Evolutionary conservation across 257 asterid genomes (phyloP), one percentile per base, ranked within the genome.

Genomic region (Agastache rugosa): DNA sequence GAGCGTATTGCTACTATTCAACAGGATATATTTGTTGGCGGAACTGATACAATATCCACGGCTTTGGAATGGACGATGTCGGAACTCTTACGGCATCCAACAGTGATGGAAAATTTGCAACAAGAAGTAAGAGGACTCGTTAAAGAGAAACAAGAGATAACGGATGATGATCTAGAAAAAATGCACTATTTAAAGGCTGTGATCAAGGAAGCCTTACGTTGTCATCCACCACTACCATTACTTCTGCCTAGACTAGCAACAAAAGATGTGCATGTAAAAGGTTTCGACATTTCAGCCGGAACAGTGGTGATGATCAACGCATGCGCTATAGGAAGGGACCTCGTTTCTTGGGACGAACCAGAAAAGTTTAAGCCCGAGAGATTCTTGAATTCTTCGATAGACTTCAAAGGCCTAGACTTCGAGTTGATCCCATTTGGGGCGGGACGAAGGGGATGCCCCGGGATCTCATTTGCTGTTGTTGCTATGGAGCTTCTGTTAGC

Each of bases 401-500:
- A 73, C 15, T 80, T 61, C 15, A 80, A 19, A 39, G 87, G 87
- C 0, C 67, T 67, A 1, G 80, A 85, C 55, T 85, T 80, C 11
- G 79, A 85, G 61, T 56, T 83, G 15, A 80, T 85, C 11, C 85
- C 88, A 0, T 87, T 85, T 25, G 89, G 91, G n/a, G n/a, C n/a
- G n/a, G n/a, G n/a, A n/a, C n/a, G n/a, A n/a, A n/a, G n/a, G n/a
- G n/a, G n/a, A n/a, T n/a, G n/a, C 1, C 71, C 55, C 3, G 55
- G 39, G 20, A 14, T 20, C 14, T 6, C 55, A 1, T 65, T 11
- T 27, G 11, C 11, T 65, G 4, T 1, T 3, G 55, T 16, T 65
- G 1, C 35, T 0, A 65, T 65, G 20, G 71, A 65, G 56, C 44
- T 75, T 8, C 14, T 65, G 39, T 12, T 65, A n/a, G 71, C 89